Percentiles rank a stretch among this genome's conserved stretches.
phyloP scores from a whole-genome alignment of 2,329 filamentous ascomycete genomes.

The Trichoderma pleuroti region DNA sequence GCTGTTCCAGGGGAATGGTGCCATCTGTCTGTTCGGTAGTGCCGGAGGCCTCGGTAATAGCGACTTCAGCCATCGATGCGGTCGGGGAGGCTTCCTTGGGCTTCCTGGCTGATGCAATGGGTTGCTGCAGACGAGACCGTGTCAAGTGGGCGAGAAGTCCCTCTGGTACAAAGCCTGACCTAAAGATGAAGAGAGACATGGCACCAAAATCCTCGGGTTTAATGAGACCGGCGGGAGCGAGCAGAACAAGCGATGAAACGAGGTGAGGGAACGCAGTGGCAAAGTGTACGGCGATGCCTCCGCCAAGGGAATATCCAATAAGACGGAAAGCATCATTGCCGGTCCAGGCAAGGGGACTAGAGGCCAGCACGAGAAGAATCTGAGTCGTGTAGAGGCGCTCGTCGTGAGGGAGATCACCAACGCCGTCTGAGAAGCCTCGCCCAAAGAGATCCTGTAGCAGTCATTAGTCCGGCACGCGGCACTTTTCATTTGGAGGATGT shows the following conservation, averaged over 20 bases:
- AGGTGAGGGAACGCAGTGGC: conserved; percentile 68
- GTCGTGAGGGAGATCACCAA: conserved; percentile 66
- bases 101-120: conserved; percentile 43
- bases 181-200: conserved; percentile 50
- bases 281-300: conserved; percentile 72
- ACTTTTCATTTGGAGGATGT: neutral
- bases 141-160: conserved; percentile 48
- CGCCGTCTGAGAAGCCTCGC: conserved; percentile 63
- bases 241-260: conserved; percentile 66
- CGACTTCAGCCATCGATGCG: conserved; percentile 36
- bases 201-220: conserved; percentile 51
- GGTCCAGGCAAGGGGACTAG: conserved; percentile 67
- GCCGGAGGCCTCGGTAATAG: conserved; percentile 40
- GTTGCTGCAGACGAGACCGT: conserved; percentile 45
- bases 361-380: conserved; percentile 66
- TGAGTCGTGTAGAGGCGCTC: conserved; percentile 70
- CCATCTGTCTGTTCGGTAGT: conserved; percentile 25
- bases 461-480: neutral
- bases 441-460: conserved; percentile 60
- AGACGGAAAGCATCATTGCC: conserved; percentile 57
- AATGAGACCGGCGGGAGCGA: conserved; percentile 77
- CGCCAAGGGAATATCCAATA: conserved; percentile 78
- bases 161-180: conserved; percentile 53
- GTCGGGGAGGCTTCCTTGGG: conserved; percentile 21
- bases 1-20: conserved; percentile 41